Evolutionary conservation across 495 filamentous ascomycete genomes (phyloP).

Genomic region (Collariella sp.): DNA sequence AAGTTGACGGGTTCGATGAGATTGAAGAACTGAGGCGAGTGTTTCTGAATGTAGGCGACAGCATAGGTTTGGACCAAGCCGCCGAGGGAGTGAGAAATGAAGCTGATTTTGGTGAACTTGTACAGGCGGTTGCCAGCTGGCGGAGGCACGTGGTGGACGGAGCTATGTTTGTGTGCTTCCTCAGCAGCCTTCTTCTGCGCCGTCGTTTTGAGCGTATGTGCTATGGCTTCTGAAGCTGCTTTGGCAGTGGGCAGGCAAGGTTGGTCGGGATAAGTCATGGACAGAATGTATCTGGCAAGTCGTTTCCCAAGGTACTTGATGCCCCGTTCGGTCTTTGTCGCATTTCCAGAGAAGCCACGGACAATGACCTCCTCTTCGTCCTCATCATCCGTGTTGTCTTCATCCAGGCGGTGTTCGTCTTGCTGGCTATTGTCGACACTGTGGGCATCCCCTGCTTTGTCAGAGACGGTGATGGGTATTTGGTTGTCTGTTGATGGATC

Average conservation of each 20-base stretch:
- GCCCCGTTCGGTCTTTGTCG: constrained; percentile 79
- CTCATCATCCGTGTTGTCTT: constrained; percentile 17
- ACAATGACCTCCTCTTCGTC: constrained; percentile 88
- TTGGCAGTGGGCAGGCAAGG: constrained; percentile 66
- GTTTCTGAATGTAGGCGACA: constrained; percentile 94
- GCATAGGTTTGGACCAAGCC: constrained; percentile 91
- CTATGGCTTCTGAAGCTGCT: constrained; percentile 35
- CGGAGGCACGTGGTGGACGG: constrained; percentile 33
- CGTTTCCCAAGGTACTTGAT: constrained; percentile 96
- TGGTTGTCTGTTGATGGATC: not conserved
- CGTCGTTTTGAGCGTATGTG: constrained; percentile 25
- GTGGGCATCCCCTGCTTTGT: not conserved
- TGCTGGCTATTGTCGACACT: not conserved
- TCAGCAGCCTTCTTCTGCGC: constrained; percentile 23
- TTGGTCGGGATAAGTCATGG: constrained; percentile 87
- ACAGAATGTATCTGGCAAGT: constrained; percentile 80
- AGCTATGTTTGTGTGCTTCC: constrained; percentile 46
- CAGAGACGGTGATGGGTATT: not conserved
- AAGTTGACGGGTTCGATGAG: constrained; percentile 86
- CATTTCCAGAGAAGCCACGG: constrained; percentile 83
- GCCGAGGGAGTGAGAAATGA: constrained; percentile 87
- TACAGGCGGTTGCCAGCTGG: constrained; percentile 53
- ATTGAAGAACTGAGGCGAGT: constrained; percentile 85
- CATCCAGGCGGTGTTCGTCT: constrained; percentile 8
- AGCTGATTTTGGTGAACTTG: constrained; percentile 90